phyloP scores from a whole-genome alignment of 371 early-diverging fungal species.

The Rhizopus delemar region DNA sequence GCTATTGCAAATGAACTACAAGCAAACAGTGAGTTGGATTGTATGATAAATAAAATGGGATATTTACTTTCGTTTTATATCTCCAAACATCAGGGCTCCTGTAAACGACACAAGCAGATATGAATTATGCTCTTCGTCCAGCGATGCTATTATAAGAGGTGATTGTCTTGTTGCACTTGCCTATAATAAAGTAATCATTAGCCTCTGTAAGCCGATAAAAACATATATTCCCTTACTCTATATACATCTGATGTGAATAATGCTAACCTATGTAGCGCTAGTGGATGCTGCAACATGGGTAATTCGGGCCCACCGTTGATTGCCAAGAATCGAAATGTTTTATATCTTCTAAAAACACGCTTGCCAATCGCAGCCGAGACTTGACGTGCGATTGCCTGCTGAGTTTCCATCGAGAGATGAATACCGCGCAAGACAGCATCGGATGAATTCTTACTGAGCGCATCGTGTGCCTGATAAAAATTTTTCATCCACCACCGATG shows the following conservation, averaged over 20 bases:
- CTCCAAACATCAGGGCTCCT: constrained; percentile 62
- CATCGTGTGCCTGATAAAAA: constrained; percentile 87
- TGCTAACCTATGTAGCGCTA: constrained; percentile 70
- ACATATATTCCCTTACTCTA: constrained; percentile 53
- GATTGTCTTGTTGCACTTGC: constrained; percentile 56
- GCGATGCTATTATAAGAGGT: constrained; percentile 68
- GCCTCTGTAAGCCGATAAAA: background rate
- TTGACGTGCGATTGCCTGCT: constrained; percentile 72
- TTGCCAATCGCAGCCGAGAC: constrained; percentile 78
- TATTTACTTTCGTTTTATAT: constrained; percentile 67
- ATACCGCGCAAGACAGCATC: constrained; percentile 68
- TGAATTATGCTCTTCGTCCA: constrained; percentile 60
- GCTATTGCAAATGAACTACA: constrained; percentile 1
- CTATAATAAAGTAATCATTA: constrained; percentile 22
- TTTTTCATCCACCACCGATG: constrained; percentile 69
- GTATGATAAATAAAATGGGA: background rate
- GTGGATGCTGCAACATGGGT: constrained; percentile 60
- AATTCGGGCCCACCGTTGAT: constrained; percentile 62
- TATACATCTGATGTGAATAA: constrained; percentile 77
- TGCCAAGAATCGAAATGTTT: constrained; percentile 70
- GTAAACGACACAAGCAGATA: constrained; percentile 73
- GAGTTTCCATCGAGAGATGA: constrained; percentile 71
- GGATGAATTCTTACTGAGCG: constrained; percentile 58
- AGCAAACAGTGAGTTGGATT: background rate
- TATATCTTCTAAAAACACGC: constrained; percentile 65